Evolutionary conservation across 1,139 yeast genomes (phyloP).

Genomic region (Debaryomyces sp.): DNA sequence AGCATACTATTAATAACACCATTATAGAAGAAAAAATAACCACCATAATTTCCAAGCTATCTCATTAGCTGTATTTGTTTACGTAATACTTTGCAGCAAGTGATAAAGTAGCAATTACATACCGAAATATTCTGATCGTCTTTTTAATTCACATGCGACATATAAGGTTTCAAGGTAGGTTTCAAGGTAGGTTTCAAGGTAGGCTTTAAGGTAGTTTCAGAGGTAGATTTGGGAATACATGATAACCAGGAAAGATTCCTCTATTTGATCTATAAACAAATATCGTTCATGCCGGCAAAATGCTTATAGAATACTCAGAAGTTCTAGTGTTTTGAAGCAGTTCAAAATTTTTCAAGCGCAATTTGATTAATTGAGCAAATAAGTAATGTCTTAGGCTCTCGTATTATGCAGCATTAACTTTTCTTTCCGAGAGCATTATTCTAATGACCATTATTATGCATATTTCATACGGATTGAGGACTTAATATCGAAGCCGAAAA

Average conservation of each 20-base stretch:
- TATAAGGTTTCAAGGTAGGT: neutral
- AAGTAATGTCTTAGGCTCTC: neutral
- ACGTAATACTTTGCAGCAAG: neutral
- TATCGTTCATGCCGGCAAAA: too few species aligned
- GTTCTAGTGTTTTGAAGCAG: too few species aligned
- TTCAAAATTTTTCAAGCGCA: too few species aligned
- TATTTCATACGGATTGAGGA: neutral
- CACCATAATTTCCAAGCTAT: neutral
- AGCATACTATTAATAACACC: neutral
- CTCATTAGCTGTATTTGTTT: neutral
- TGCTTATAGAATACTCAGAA: too few species aligned
- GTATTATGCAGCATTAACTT: neutral
- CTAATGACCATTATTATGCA: neutral
- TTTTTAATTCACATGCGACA: neutral
- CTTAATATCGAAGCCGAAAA: neutral
- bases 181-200: neutral
- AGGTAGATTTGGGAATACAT: too few species aligned
- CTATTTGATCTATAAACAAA: too few species aligned
- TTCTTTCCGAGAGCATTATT: neutral
- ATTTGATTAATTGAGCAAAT: neutral
- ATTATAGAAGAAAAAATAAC: slow-evolving; percentile 1
- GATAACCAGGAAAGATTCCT: too few species aligned
- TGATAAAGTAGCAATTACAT: neutral
- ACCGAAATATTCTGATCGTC: neutral
- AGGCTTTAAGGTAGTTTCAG: too few species aligned